These are phyloP conservation scores for Quaeritorhiza haematococci DNA, from an alignment of 371 early-diverging fungal species.

Conservation along the genomic window DNA sequence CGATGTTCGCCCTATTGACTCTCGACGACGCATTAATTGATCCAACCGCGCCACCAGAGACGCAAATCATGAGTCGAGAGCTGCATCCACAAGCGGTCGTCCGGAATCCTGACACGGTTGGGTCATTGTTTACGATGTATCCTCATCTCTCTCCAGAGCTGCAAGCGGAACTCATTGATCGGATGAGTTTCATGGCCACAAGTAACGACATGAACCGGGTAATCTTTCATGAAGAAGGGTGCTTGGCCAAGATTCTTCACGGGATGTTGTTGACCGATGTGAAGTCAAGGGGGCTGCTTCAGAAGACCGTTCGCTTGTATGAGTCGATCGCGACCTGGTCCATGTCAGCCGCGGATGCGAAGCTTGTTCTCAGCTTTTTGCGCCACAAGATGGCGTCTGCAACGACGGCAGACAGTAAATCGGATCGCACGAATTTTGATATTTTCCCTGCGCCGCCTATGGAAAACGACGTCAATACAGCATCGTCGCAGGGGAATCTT, in stretches of 20 bases:
- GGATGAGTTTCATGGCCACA: constrained; percentile 15
- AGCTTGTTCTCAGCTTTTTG: constrained; percentile 20
- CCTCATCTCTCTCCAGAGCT: constrained; percentile 5
- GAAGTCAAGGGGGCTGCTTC: too few species aligned
- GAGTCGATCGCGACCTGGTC: constrained; percentile 26
- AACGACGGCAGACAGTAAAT: not conserved
- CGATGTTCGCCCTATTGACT: not conserved
- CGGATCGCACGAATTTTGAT: not conserved
- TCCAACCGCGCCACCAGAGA: not conserved
- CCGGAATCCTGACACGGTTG: constrained; percentile 28
- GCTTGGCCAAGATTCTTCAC: constrained; percentile 11
- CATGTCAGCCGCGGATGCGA: constrained; percentile 30
- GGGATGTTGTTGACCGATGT: too few species aligned
- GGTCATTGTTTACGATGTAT: constrained; percentile 18
- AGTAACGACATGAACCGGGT: constrained; percentile 34
- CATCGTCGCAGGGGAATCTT: not conserved
- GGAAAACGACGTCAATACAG: not conserved
- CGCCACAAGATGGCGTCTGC: constrained; percentile 9
- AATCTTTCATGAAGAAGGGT: constrained; percentile 19
- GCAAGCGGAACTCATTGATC: constrained; percentile 12
- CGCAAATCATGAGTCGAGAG: not conserved
- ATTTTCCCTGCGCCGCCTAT: not conserved
- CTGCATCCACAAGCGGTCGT: constrained; percentile 1
- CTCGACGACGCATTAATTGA: not conserved
- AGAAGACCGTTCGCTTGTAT: not conserved